Evolutionary conservation across 306 rosid species (phyloP), one percentile per base, ranked within the genome.

Genomic region (Arachis hypogaea): DNA sequence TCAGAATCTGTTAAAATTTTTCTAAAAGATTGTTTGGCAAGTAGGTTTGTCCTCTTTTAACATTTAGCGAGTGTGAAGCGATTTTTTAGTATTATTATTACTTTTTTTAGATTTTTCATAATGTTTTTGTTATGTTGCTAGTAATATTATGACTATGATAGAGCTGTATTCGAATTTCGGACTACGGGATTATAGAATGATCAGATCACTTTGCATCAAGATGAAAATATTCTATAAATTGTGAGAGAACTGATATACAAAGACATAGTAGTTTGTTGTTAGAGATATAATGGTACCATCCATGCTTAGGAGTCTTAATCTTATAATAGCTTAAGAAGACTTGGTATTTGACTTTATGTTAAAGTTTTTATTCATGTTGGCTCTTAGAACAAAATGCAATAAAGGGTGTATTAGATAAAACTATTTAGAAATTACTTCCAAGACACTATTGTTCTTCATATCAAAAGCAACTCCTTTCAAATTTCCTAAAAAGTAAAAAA

Each of bases 1-100:
- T 56, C 85, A 50, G 98, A 89, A 47, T 96, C 98, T 10, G 98
- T 94, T 41, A 91, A 94, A 71, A 88, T 91, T 80, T 94, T 97
- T 4, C 92, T 91, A 69, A 94, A 94, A 83, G 98, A 94, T 78
- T 94, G 97, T 82, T 86, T 91, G 87, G 98, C 97, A 56, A 91
- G 97, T 95, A 94, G 98, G 98, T 91, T 60, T 16, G 60, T 76
- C 59, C 36, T 9, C 16, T 66, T n/a, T 28, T 77, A 4, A 10
- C 58, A 49, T 49, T 49, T 1, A 49, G 54, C 10, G 54, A 9
- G 54, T 49, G 51, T 49, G 16, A 49, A 49, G 54, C 10, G 14
- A 47, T 47, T 47, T 47, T 47, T 47, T 3, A 9, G 9, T 14
- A 14, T 14, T 14, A 14, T 14, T 14, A 14, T 14, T 14, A 46